phyloP scores from a whole-genome alignment of 495 filamentous ascomycete species.

The Aspergillus coremiiformis region DNA sequence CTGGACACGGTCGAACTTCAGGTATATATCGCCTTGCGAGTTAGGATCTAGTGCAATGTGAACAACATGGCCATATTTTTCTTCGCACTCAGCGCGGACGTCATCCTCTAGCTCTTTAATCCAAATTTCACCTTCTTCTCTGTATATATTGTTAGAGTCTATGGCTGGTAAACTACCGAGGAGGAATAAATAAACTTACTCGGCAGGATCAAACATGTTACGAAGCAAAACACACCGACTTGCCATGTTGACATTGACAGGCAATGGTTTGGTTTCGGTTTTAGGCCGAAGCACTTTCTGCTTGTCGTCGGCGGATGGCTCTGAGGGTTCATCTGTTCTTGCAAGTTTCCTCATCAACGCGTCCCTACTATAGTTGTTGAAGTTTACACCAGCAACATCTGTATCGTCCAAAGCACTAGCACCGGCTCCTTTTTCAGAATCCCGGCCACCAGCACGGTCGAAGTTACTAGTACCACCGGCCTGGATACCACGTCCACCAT shows the following conservation, averaged over 20 bases:
- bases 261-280: conserved; percentile 71
- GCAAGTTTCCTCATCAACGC: conserved; percentile 97
- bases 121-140: conserved; percentile 83
- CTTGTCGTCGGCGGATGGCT: conserved; percentile 54
- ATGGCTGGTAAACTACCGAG: background rate
- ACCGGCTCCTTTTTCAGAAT: conserved; percentile 80
- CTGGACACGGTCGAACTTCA: conserved; percentile 92
- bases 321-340: conserved; percentile 78
- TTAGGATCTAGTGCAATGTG: conserved; percentile 95
- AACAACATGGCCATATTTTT: conserved; percentile 95
- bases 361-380: conserved; percentile 97
- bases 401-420: conserved; percentile 97
- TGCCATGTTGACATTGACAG: conserved; percentile 83
- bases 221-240: conserved; percentile 90
- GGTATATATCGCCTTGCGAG: conserved; percentile 90
- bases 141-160: conserved; percentile 45
- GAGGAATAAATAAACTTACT: conserved; percentile 54
- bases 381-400: conserved; percentile 96
- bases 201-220: conserved; percentile 87
- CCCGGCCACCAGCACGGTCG: conserved; percentile 85
- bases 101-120: conserved; percentile 92
- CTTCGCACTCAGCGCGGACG: conserved; percentile 84
- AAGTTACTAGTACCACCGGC: conserved; percentile 75
- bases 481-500: conserved; percentile 80
- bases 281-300: conserved; percentile 70